phyloP scores from a whole-genome alignment of 768 basidiomycete species.

The Tephrocybe sp. region DNA sequence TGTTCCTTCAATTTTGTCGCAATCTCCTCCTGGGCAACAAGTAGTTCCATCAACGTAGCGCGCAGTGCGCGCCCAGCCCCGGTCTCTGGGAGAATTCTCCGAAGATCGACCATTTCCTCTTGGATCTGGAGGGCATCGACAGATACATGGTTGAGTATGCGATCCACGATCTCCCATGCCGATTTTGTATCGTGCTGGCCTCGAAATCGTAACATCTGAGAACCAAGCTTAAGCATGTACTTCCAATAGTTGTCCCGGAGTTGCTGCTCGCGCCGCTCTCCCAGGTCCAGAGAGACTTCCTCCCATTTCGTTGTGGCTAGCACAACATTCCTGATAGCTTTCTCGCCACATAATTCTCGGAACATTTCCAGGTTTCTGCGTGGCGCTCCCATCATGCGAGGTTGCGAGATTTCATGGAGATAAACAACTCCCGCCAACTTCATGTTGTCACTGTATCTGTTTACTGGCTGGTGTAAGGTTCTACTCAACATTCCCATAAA shows the following conservation, averaged over 20 bases:
- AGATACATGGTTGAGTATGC: slow-evolving; percentile 23
- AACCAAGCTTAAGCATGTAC: slow-evolving; percentile 39
- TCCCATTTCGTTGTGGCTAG: slow-evolving; percentile 41
- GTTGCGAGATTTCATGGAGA: slow-evolving; percentile 16
- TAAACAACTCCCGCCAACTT: slow-evolving; percentile 7
- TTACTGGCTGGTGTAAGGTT: slow-evolving; percentile 3
- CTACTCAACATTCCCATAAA: slow-evolving; percentile 26
- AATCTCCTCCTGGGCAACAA: slow-evolving; percentile 11
- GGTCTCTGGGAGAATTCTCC: slow-evolving; percentile 35
- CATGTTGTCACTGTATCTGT: slow-evolving; percentile 15
- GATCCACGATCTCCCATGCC: slow-evolving; percentile 24
- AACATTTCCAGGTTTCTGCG: slow-evolving; percentile 31
- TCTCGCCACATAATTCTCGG: slow-evolving; percentile 30
- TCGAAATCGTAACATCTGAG: slow-evolving; percentile 33
- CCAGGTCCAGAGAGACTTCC: slow-evolving; percentile 32
- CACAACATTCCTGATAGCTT: slow-evolving; percentile 27
- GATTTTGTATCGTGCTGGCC: slow-evolving; percentile 17
- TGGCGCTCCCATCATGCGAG: slow-evolving; percentile 32
- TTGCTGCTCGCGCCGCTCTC: slow-evolving; percentile 40
- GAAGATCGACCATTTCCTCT: slow-evolving; percentile 19
- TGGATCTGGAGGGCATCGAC: slow-evolving; percentile 18
- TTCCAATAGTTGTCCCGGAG: slow-evolving; percentile 44
- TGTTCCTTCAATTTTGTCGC: slow-evolving; percentile 1
- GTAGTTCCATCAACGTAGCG: slow-evolving; percentile 9
- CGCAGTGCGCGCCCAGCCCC: slow-evolving; percentile 13